Conservation (phyloP, 1,284 basidiomycete species). For the Waitea zeae region DNA sequence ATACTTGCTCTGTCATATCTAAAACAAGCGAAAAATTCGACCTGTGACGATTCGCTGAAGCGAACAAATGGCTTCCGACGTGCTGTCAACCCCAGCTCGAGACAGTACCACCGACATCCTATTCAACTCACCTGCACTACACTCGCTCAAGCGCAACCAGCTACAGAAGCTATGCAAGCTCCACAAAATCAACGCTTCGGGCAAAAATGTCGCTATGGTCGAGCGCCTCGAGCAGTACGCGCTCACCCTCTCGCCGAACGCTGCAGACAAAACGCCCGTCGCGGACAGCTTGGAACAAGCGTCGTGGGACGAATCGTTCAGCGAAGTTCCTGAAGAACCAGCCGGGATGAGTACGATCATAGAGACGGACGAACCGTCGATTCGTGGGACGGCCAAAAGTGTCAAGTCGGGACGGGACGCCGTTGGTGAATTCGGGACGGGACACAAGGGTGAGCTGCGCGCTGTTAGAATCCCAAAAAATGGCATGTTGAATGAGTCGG, state of each 20-base stretch:
- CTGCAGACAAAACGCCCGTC: no score
- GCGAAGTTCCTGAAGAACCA: neutral
- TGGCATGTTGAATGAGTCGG: no score
- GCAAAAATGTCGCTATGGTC: conserved; percentile 60
- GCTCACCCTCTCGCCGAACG: conserved; percentile 30
- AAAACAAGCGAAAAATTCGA: no score
- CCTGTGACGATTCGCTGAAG: no score
- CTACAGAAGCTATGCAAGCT: conserved; percentile 68
- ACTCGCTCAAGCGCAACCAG: conserved; percentile 65
- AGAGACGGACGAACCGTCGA: conserved; percentile 10
- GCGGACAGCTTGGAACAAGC: neutral
- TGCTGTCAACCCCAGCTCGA: no score
- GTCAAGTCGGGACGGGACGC: no score
- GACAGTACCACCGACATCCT: conserved; percentile 58
- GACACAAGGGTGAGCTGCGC: no score
- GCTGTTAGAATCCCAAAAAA: no score
- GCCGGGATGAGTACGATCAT: neutral
- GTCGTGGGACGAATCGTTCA: neutral
- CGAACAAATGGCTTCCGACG: no score
- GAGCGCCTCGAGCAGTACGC: conserved; percentile 49
- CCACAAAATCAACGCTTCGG: conserved; percentile 56
- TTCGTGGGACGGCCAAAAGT: no score
- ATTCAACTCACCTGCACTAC: conserved; percentile 63
- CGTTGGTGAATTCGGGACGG: no score
- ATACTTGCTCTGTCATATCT: no score